Conservation (phyloP, 192 early-diverging fungal genomes). For the Podila horticola region DNA sequence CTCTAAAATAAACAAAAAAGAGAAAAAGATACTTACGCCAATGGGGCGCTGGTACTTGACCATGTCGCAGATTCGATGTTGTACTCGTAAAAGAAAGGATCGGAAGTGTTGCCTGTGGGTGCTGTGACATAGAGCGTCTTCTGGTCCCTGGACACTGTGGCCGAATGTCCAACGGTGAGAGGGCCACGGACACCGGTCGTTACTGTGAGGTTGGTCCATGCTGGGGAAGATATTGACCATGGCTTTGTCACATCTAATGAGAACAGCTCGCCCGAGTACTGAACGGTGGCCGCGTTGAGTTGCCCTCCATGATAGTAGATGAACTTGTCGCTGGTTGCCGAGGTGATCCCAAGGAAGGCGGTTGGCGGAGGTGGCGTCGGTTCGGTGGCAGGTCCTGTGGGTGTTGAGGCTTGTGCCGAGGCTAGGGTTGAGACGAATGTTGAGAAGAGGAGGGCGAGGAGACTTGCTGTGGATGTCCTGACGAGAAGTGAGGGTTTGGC, state of each 20-base stretch:
- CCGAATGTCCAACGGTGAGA: slow-evolving; percentile 15
- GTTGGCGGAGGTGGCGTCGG: not conserved
- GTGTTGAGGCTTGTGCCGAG: not conserved
- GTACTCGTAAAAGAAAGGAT: slow-evolving; percentile 29
- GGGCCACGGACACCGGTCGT: slow-evolving; percentile 9
- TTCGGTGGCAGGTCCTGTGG: not conserved
- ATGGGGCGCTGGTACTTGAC: slow-evolving; percentile 19
- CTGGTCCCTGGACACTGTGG: slow-evolving; percentile 28
- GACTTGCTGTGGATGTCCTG: not conserved
- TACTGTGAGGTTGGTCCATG: slow-evolving; percentile 30
- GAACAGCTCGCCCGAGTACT: slow-evolving; percentile 28
- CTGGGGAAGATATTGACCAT: slow-evolving; percentile 17
- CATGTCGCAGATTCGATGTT: slow-evolving; percentile 18
- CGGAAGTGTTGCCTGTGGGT: slow-evolving; percentile 1
- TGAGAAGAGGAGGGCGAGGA: not conserved
- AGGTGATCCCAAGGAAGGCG: slow-evolving; percentile 17
- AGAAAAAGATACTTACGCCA: slow-evolving; percentile 32
- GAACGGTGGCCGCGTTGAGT: not conserved
- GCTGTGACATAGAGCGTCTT: slow-evolving; percentile 27
- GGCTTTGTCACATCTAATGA: slow-evolving; percentile 22
- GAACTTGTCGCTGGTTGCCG: slow-evolving; percentile 7
- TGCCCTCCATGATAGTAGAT: slow-evolving; percentile 46
- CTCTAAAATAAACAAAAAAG: not conserved
- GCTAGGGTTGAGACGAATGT: not conserved
- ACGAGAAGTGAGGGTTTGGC: too few species aligned